Evolutionary conservation across 2,329 filamentous ascomycete genomes (phyloP).

Genomic region (Blastomyces gilchristii): DNA sequence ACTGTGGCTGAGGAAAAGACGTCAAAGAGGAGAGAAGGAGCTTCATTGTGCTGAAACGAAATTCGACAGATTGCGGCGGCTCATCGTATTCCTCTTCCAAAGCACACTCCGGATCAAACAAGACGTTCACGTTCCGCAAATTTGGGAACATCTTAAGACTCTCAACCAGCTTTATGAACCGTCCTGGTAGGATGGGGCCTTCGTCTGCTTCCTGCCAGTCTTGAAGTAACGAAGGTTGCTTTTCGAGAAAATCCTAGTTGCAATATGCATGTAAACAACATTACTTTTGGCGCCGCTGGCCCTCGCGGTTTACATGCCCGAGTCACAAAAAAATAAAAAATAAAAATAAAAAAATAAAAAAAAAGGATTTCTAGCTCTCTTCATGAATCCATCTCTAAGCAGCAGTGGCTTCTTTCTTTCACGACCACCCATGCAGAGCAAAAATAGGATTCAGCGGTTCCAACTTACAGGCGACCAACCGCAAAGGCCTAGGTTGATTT

Average conservation of each 20-base stretch:
- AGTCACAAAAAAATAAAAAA: background rate
- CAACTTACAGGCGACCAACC: background rate
- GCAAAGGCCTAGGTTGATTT: slow-evolving; percentile 1
- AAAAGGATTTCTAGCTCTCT: background rate
- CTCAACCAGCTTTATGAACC: background rate
- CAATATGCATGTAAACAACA: background rate
- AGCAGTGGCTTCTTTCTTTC: background rate
- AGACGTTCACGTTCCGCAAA: background rate
- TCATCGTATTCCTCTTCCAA: background rate
- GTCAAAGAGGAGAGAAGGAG: slow-evolving; percentile 1
- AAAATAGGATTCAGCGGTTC: background rate
- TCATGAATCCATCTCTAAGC: background rate
- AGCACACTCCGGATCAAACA: background rate
- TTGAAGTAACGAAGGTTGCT: background rate
- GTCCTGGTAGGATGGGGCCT: background rate
- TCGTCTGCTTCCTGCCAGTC: background rate
- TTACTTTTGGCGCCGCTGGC: background rate
- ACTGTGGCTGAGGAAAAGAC: background rate
- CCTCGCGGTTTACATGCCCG: background rate
- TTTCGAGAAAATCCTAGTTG: background rate
- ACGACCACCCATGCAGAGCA: background rate
- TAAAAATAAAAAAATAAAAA: no score
- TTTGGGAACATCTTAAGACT: slow-evolving; percentile 1
- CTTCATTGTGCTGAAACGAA: background rate
- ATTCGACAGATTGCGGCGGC: background rate